Evolutionary conservation across 441 rosid species (phyloP).

Genomic region (Gossypium lobatum): DNA sequence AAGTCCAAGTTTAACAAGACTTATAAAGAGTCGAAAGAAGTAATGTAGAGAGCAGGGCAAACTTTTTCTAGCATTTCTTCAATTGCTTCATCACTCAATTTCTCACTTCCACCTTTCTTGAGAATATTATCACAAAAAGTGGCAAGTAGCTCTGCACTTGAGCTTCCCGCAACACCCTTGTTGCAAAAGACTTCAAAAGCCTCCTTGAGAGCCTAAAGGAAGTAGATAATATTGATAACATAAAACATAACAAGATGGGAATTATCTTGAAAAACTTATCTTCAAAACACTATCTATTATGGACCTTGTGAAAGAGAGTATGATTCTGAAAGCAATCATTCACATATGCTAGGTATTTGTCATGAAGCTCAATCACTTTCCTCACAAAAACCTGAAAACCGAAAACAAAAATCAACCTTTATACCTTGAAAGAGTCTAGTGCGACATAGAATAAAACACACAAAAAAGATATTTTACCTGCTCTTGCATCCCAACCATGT

Average conservation of each 20-base stretch:
- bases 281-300: slow-evolving; percentile 5
- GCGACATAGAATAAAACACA: too few species aligned
- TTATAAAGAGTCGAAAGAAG: too few species aligned
- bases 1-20: too few species aligned
- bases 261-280: not conserved
- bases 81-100: slow-evolving; percentile 43
- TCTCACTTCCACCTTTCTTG: slow-evolving; percentile 47
- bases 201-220: slow-evolving; percentile 44
- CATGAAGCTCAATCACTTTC: slow-evolving; percentile 49
- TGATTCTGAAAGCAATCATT: slow-evolving; percentile 44
- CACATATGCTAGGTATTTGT: slow-evolving; percentile 41
- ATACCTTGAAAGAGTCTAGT: too few species aligned
- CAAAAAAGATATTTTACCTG: too few species aligned
- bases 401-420: slow-evolving; percentile 11
- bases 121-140: slow-evolving; percentile 47
- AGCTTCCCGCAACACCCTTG: slow-evolving; percentile 44
- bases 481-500: slow-evolving; percentile 53
- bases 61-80: slow-evolving; percentile 54
- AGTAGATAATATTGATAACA: too few species aligned
- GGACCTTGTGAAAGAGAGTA: slow-evolving; percentile 44
- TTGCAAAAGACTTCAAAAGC: slow-evolving; percentile 52
- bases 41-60: not conserved
- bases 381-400: slow-evolving; percentile 41
- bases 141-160: slow-evolving; percentile 45
- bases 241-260: too few species aligned